Base-by-base conservation (phyloP, 2,329 filamentous ascomycete species). In the Nannizzia gypsea region DNA sequence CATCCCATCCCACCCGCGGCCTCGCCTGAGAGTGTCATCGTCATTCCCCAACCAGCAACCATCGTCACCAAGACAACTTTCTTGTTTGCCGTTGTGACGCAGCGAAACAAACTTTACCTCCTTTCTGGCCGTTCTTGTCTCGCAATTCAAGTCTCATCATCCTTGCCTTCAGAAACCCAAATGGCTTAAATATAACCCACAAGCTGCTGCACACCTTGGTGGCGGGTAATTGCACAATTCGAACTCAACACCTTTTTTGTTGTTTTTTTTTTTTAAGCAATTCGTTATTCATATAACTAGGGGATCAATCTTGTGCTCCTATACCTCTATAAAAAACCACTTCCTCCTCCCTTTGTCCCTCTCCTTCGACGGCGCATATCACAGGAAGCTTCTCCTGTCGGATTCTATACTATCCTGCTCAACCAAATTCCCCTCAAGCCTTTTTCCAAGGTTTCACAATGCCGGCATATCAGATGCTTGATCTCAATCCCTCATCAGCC, bases 401-500 rank as follows among this genome's bases (percentile, higher is more conserved):
- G 44, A 26, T 34, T 28, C 26, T 54, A 31, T 26, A 9, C n/a
- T 3, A 31, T 52, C 22, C 13, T 4, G 13, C n/a, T 26, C 22
- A 26, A n/a, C n/a, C 50, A 54, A 54, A 34, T 54, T 15, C 50
- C 11, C 31, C 22, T 22, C 20, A 15, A 54, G 26, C 13, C n/a
- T 17, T 24, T 26, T 24, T 26, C 50, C 20, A 54, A 34, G 26
- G 20, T 34, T 34, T 54, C 50, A 56, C 22, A 22, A 56, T 56
- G 54, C 34, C 54, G 34, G 31, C 54, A 56, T 56, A 40, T 24
- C 54, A 31, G 20, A 56, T 15, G 20, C 34, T 56, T 56, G 54
- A 56, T 26, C 42, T 42, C 42, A 34, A 58, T 48, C 56, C 56
- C 42, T 58, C 80, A 70, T 82, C 85, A 69, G 82, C 83, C 63